These are phyloP conservation scores for Leccinum subtestaceum DNA, from an alignment of 768 basidiomycete species.

Conservation along the genomic window DNA sequence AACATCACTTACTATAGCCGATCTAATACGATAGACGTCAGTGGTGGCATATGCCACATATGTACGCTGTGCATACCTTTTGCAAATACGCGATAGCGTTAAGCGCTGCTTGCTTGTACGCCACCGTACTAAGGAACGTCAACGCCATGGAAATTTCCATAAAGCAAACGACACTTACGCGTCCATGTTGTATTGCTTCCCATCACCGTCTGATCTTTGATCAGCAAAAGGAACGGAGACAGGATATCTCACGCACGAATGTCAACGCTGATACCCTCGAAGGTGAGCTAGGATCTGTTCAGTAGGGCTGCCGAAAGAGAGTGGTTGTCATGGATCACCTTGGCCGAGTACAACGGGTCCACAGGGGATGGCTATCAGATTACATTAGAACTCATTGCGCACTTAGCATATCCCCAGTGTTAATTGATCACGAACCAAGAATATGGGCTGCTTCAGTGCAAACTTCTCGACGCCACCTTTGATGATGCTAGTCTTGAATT, in stretches of 20 bases:
- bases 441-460: slow-evolving; percentile 56
- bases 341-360: slow-evolving; percentile 72
- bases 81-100: slow-evolving; percentile 72
- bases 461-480: slow-evolving; percentile 75
- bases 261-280: slow-evolving; percentile 75
- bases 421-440: slow-evolving; percentile 44
- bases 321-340: slow-evolving; percentile 34
- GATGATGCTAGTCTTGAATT: slow-evolving; percentile 69
- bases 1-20: slow-evolving; percentile 59
- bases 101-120: slow-evolving; percentile 77
- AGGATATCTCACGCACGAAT: slow-evolving; percentile 43
- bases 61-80: slow-evolving; percentile 41
- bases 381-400: neutral
- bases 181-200: slow-evolving; percentile 76
- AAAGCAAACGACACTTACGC: slow-evolving; percentile 41
- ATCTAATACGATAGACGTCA: slow-evolving; percentile 39
- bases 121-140: slow-evolving; percentile 51
- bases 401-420: neutral
- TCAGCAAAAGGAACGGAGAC: slow-evolving; percentile 1
- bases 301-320: neutral
- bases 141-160: neutral
- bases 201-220: slow-evolving; percentile 53
- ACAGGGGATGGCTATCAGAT: slow-evolving; percentile 60
- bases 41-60: neutral
- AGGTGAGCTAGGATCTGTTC: slow-evolving; percentile 47